A percentile compares a stretch with the other conserved stretches of the same genome.
Evolutionary conservation across 495 filamentous ascomycete genomes (phyloP).

Genomic region (Neurospora sp.): DNA sequence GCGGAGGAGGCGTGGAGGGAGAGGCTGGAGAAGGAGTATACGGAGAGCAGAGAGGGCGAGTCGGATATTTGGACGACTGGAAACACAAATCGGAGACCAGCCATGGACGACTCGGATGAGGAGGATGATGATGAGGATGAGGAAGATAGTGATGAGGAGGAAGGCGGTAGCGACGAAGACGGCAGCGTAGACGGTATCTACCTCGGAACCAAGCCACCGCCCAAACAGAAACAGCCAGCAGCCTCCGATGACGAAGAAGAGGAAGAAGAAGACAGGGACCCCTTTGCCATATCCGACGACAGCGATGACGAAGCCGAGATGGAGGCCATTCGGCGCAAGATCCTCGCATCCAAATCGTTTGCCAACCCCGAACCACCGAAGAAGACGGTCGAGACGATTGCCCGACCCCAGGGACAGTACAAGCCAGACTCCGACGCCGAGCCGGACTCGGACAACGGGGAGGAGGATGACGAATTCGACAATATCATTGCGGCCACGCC

Average conservation of each 20-base stretch:
- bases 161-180: conserved; percentile 19
- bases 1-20: conserved; percentile 79
- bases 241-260: conserved; percentile 1
- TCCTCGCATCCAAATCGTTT: conserved; percentile 80
- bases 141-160: conserved; percentile 28
- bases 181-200: conserved; percentile 43
- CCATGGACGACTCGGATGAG: conserved; percentile 42
- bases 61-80: conserved; percentile 68
- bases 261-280: conserved; percentile 42
- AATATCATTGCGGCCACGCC: conserved; percentile 85
- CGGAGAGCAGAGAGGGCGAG: conserved; percentile 60
- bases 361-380: conserved; percentile 45
- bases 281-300: conserved; percentile 61
- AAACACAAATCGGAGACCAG: conserved; percentile 62
- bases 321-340: conserved; percentile 77
- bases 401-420: conserved; percentile 37
- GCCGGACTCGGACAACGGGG: conserved; percentile 59
- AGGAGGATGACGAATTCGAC: conserved; percentile 61
- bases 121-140: conserved; percentile 42
- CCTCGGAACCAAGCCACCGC: conserved; percentile 42
- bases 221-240: conserved; percentile 11
- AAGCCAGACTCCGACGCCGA: conserved; percentile 61
- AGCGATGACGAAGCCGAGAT: conserved; percentile 82
- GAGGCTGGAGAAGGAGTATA: conserved; percentile 82
- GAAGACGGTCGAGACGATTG: conserved; percentile 49